Evolutionary conservation across 1,284 basidiomycete species (phyloP).

Genomic region (Exobasidium rhododendri): DNA sequence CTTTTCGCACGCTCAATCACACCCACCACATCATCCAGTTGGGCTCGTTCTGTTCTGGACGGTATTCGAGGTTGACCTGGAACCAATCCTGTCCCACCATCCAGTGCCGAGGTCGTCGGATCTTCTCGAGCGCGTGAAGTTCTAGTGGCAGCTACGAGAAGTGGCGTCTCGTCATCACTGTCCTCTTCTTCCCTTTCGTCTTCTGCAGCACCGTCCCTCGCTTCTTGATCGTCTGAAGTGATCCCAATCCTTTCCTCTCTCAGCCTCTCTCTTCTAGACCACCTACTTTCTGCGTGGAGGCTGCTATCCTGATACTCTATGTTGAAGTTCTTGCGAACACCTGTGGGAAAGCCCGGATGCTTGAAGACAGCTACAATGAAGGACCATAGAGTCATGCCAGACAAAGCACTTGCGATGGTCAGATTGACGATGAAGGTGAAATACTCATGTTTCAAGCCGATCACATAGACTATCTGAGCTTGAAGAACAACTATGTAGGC

Average conservation of each 20-base stretch:
- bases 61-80: conserved; percentile 36
- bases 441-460: conserved; percentile 22
- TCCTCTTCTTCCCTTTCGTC: not conserved
- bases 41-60: conserved; percentile 30
- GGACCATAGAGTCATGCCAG: conserved; percentile 28
- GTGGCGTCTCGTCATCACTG: conserved; percentile 17
- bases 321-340: not conserved
- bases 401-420: conserved; percentile 23
- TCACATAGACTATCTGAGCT: conserved; percentile 24
- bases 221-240: not conserved
- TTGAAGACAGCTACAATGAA: conserved; percentile 36
- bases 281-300: conserved; percentile 19
- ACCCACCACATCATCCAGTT: conserved; percentile 66
- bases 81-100: conserved; percentile 15
- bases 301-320: conserved; percentile 12
- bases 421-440: conserved; percentile 22
- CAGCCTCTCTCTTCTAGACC: conserved; percentile 11
- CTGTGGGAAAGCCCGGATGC: conserved; percentile 22
- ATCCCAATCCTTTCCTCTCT: conserved; percentile 14
- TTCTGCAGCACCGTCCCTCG: not conserved
- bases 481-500: conserved; percentile 32
- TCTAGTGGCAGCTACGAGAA: conserved; percentile 19
- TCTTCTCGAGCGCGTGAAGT: not conserved
- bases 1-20: not conserved
- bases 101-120: conserved; percentile 1